Evolutionary conservation across 129 eudicot species (phyloP), one percentile per base, ranked within the genome.

Genomic region (Tagetes erecta): DNA sequence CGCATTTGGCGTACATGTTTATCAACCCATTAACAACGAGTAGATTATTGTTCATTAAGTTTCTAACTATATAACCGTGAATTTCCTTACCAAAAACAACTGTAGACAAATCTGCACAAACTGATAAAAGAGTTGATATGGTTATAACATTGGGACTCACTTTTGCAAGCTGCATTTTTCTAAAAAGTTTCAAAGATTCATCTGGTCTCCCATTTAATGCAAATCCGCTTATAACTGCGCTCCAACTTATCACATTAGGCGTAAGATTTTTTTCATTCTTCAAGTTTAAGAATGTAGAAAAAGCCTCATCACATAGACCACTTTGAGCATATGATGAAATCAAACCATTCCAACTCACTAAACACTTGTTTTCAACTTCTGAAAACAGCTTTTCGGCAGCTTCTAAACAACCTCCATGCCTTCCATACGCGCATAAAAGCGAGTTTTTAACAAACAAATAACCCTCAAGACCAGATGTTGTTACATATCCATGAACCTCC

Each of bases 241-340:
- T 83, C 97, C 95, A 91, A 56, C 82, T 91, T 65, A 88, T 80
- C 31, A 88, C 85, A 83, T 91, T 80, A 13, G 92, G 95, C 49
- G 3, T 2, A 7, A 70, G 66, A 82, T 67, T 12, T 0, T 14
- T 59, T 50, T 80, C 76, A 5, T 81, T 79, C 47, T 86, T 57
- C 74, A 88, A 68, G 76, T 64, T 74, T 1, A 78, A 76, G 67
- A 91, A 91, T 5, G 75, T 52, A 46, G 82, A 34, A 9, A 68
- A 88, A 47, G 97, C 95, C 70, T 84, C 86, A 66, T 91, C 95
- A 68, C 92, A 86, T 55, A 83, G 78, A 38, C 97, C 97, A 69
- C 76, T 78, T 62, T 86, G 88, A 50, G 83, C 87, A 71, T 86
- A 91, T 13, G 83, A 82, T 60, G 97, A 82, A 52, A 91, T 91